Percentiles rank a stretch among this genome's conserved stretches.
Evolutionary conservation across 495 filamentous ascomycete species (phyloP).

Genomic region (Lasiosphaeria ovina): DNA sequence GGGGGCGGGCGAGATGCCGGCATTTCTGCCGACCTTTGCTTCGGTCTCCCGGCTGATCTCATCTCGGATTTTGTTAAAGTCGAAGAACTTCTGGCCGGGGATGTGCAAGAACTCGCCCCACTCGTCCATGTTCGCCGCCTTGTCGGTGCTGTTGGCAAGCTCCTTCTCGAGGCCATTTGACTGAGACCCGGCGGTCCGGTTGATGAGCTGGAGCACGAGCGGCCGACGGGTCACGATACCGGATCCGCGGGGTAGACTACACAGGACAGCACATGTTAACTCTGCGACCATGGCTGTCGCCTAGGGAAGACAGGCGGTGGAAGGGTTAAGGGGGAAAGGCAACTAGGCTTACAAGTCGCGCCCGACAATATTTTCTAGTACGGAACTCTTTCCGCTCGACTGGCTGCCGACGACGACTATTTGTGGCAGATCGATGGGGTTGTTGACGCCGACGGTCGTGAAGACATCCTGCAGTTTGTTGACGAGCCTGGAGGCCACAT

Average conservation of each 20-base stretch:
- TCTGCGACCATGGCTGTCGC: constrained; percentile 6
- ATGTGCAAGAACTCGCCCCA: constrained; percentile 99
- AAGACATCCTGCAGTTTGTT: constrained; percentile 99
- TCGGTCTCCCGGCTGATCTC: constrained; percentile 98
- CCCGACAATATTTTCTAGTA: constrained; percentile 98
- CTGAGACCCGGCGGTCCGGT: constrained; percentile 61
- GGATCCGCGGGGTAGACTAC: constrained; percentile 91
- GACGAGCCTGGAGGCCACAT: constrained; percentile 66
- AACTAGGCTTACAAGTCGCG: constrained; percentile 75
- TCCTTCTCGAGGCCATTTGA: constrained; percentile 76
- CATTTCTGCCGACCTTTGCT: constrained; percentile 90
- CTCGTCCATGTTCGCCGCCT: constrained; percentile 87
- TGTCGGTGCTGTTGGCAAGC: constrained; percentile 63
- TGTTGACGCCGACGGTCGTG: constrained; percentile 95
- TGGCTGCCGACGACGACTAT: constrained; percentile 99
- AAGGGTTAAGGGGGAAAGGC: constrained; percentile 10
- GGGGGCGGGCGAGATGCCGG: constrained; percentile 91
- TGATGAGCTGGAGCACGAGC: constrained; percentile 96
- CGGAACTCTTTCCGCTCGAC: constrained; percentile 99
- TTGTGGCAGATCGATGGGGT: constrained; percentile 98
- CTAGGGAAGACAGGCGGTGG: constrained; percentile 10
- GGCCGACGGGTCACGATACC: constrained; percentile 97
- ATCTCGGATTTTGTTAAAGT: constrained; percentile 99
- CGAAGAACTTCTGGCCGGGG: constrained; percentile 95
- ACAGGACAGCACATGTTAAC: constrained; percentile 15